phyloP scores from a whole-genome alignment of 73 alveolate genomes.

The Uronychia binucleata region DNA sequence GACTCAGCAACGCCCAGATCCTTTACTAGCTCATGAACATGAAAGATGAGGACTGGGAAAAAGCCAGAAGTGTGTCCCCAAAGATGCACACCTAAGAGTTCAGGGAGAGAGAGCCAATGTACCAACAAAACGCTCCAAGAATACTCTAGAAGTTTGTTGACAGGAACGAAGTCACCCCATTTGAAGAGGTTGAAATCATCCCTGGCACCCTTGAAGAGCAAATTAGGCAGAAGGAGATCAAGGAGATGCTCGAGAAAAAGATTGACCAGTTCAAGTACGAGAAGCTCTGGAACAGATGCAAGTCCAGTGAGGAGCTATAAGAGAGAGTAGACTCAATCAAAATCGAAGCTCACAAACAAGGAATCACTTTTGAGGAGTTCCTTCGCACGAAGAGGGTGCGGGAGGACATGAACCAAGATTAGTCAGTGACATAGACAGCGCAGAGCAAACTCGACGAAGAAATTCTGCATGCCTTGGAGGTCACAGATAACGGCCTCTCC shows the following conservation, averaged over 20 bases:
- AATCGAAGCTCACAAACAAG: too few species aligned
- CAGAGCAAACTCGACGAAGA: too few species aligned
- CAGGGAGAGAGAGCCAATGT: neutral
- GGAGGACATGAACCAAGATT: neutral
- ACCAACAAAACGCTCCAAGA: neutral
- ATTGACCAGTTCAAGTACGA: neutral
- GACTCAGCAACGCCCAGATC: neutral
- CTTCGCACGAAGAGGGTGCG: too few species aligned
- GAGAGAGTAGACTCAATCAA: neutral
- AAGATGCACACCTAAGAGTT: neutral
- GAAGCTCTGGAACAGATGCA: neutral
- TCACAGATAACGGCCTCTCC: too few species aligned
- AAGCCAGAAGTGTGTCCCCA: neutral
- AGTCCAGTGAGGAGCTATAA: neutral
- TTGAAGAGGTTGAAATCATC: neutral
- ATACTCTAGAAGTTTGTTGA: neutral
- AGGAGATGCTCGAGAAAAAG: neutral
- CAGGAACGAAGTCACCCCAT: neutral
- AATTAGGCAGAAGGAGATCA: neutral
- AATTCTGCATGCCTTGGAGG: too few species aligned
- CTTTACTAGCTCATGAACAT: neutral
- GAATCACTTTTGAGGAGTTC: too few species aligned
- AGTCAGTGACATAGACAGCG: too few species aligned
- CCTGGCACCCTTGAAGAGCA: neutral
- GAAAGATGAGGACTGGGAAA: neutral